Evolutionary conservation across 495 filamentous ascomycete species (phyloP).

Genomic region (Astrocystis sublimbata): DNA sequence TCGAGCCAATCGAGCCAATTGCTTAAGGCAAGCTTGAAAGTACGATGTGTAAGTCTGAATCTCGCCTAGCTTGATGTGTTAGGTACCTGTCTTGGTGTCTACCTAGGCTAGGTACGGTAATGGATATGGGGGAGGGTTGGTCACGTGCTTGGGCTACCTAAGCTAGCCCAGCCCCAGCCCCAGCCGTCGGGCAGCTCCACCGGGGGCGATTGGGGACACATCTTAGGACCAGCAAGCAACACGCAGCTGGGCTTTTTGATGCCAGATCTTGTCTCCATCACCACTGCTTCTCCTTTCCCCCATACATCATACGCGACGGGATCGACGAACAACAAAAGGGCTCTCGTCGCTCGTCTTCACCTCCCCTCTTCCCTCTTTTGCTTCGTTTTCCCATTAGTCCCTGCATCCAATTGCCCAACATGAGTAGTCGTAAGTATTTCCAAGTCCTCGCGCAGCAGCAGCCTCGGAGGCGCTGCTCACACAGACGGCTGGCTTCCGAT

Average conservation of each 20-base stretch:
- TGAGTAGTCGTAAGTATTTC: slow-evolving; percentile 59
- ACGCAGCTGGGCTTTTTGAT: slow-evolving; percentile 47
- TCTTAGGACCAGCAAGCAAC: slow-evolving; percentile 42
- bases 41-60: too few relatives aligned
- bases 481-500: slow-evolving; percentile 26
- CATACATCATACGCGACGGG: slow-evolving; percentile 38
- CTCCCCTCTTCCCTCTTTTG: slow-evolving; percentile 43
- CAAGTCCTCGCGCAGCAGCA: slow-evolving; percentile 30
- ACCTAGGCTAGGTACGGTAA: too few relatives aligned
- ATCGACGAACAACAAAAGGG: slow-evolving; percentile 29
- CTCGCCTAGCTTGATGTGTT: too few relatives aligned
- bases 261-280: slow-evolving; percentile 50
- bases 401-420: slow-evolving; percentile 50
- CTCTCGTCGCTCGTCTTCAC: slow-evolving; percentile 38
- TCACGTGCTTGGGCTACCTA: slow-evolving; percentile 35
- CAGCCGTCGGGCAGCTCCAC: too few relatives aligned
- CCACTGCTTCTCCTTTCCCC: slow-evolving; percentile 35
- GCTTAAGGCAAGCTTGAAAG: neutral
- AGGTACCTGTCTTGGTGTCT: too few relatives aligned
- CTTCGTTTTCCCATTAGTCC: slow-evolving; percentile 45
- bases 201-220: slow-evolving; percentile 53
- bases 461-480: slow-evolving; percentile 35
- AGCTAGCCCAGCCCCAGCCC: slow-evolving; percentile 28
- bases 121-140: neutral
- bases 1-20: too few relatives aligned